Evolutionary conservation across 2,329 filamentous ascomycete genomes (phyloP), one percentile per base, ranked within the genome.

Genomic region (Fusarium tupiense): DNA sequence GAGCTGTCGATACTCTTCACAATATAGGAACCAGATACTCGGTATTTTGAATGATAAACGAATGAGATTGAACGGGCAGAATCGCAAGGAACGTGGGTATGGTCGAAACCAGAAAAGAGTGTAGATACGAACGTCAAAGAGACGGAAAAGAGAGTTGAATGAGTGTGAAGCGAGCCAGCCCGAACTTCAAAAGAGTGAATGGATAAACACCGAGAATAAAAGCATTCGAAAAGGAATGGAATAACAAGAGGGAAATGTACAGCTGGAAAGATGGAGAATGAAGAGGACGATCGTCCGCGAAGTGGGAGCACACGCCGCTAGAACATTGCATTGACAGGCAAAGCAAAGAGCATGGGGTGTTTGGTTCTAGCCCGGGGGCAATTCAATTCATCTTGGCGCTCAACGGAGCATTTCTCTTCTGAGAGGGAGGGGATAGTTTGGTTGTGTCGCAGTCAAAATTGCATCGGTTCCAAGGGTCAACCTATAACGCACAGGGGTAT

Each of bases 401-500:
- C 31, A 70, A 64, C 61, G 47, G 67, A 26, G 53, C 67, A 70
- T 52, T 63, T 61, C 59, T 61, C 61, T 44, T 64, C 57, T 50
- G 43, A 64, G 54, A 46, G 60, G 47, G 56, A 59, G 44, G 37
- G 50, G 56, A 59, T 40, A 54, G 53, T 61, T 58, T 73, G 46
- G 60, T 53, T 69, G 57, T 74, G 74, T 78, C 68, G 63, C 74
- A 77, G 62, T 52, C 74, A 77, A 78, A 73, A 78, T 78, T 78
- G 63, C 76, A 71, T 68, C 62, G 67, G 77, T 78, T 78, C 77
- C 77, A 78, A 78, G 77, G 77, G 77, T 78, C 77, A 78, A 47
- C 54, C 40, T 62, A 33, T 44, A 68, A 68, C 57, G 65, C 61
- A 70, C 72, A 74, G 69, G 75, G 77, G 65, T 69, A 37, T 41